phyloP scores from a whole-genome alignment of 2,329 filamentous ascomycete species.

The Fusarium citri region DNA sequence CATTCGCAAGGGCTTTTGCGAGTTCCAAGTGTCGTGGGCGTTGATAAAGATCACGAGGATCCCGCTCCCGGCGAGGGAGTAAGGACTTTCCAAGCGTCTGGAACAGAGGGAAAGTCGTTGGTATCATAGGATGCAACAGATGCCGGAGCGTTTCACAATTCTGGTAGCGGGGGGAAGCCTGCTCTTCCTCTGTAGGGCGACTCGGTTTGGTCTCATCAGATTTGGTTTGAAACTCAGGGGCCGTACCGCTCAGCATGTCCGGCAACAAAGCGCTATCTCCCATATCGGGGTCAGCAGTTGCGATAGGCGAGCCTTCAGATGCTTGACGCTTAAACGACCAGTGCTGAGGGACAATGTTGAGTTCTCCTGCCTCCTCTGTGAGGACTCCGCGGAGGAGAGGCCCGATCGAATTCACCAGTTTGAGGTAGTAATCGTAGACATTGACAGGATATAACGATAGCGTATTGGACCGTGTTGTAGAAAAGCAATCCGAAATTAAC shows the following conservation, averaged over 20 bases:
- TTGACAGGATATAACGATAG: constrained; percentile 81
- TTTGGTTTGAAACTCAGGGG: constrained; percentile 42
- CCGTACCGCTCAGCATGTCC: constrained; percentile 48
- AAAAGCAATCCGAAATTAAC: constrained; percentile 80
- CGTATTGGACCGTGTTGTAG: constrained; percentile 71
- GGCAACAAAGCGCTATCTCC: constrained; percentile 49
- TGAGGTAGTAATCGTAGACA: constrained; percentile 83
- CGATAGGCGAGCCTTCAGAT: constrained; percentile 39
- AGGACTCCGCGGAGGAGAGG: constrained; percentile 82
- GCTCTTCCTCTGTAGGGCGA: constrained; percentile 57
- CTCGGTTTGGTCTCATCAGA: constrained; percentile 39
- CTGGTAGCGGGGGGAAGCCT: constrained; percentile 62
- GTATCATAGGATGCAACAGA: constrained; percentile 81
- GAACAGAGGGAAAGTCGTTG: constrained; percentile 85
- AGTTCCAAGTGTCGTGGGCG: constrained; percentile 66
- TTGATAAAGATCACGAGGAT: constrained; percentile 68
- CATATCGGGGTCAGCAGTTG: constrained; percentile 40
- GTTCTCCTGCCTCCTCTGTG: constrained; percentile 84
- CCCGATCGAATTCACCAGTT: constrained; percentile 80
- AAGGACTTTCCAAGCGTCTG: constrained; percentile 86
- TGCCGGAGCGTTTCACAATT: constrained; percentile 84
- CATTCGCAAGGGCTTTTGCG: constrained; percentile 75
- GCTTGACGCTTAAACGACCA: constrained; percentile 62
- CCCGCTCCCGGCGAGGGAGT: constrained; percentile 74
- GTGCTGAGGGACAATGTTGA: constrained; percentile 77